These are phyloP conservation scores for Pisolithus marmoratus DNA, from an alignment of 768 basidiomycete genomes.

Conservation along the genomic window DNA sequence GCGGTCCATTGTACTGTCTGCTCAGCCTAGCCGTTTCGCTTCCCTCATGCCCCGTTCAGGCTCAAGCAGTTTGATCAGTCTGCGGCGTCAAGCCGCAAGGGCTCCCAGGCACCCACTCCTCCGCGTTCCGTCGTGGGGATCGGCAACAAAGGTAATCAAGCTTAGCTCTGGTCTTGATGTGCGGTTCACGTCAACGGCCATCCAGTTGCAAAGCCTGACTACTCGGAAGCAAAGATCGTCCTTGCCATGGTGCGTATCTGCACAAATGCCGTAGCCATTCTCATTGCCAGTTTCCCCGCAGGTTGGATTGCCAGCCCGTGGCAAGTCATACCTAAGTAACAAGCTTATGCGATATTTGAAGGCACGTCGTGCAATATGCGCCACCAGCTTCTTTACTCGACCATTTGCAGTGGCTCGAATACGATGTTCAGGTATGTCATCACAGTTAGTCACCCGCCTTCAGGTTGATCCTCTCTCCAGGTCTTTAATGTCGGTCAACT, in stretches of 20 bases:
- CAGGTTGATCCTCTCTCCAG: slow-evolving; percentile 31
- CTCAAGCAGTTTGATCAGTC: slow-evolving; percentile 78
- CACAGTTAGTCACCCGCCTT: neutral
- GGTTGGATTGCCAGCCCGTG: slow-evolving; percentile 97
- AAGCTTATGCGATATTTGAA: slow-evolving; percentile 95
- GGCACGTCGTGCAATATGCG: slow-evolving; percentile 38
- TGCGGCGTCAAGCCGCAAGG: slow-evolving; percentile 59
- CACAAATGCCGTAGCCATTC: neutral
- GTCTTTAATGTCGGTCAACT: slow-evolving; percentile 99
- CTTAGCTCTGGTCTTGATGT: slow-evolving; percentile 1
- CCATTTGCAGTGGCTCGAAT: slow-evolving; percentile 85
- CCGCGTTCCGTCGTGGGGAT: slow-evolving; percentile 84
- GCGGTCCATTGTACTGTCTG: slow-evolving; percentile 60
- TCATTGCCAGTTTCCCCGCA: slow-evolving; percentile 24
- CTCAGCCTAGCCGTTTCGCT: neutral
- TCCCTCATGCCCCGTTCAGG: slow-evolving; percentile 33
- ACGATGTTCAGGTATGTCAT: slow-evolving; percentile 77
- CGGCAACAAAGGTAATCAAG: slow-evolving; percentile 68
- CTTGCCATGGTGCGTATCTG: slow-evolving; percentile 75
- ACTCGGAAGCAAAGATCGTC: slow-evolving; percentile 97
- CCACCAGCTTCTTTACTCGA: slow-evolving; percentile 1
- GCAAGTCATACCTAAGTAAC: slow-evolving; percentile 97
- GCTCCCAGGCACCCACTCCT: slow-evolving; percentile 71
- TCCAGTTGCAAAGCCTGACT: slow-evolving; percentile 91
- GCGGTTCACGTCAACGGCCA: neutral